Evolutionary conservation across 1,284 basidiomycete species (phyloP).

Genomic region (Naganishia albida): DNA sequence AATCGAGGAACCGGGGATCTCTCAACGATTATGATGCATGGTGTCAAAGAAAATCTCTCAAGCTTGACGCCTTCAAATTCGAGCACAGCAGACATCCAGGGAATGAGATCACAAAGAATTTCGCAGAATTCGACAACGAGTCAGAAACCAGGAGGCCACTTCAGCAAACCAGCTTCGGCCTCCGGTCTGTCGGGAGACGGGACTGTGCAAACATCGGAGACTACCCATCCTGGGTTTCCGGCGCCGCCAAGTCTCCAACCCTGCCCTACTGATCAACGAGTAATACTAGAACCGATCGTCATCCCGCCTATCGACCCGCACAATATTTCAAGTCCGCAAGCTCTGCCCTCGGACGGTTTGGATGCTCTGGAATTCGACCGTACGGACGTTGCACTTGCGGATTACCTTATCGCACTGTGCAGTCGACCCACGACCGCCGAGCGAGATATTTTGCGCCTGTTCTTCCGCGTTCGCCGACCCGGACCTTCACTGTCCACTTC

Average conservation of each 20-base stretch:
- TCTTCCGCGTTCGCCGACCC: neutral
- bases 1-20: neutral
- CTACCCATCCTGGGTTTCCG: neutral
- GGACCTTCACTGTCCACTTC: too few species aligned
- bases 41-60: neutral
- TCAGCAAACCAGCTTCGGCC: neutral
- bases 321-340: neutral
- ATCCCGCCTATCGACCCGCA: neutral
- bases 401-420: conserved; percentile 11
- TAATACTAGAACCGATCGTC: neutral
- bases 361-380: conserved; percentile 8
- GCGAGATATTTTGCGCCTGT: neutral
- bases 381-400: conserved; percentile 8
- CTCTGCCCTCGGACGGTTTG: neutral
- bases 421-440: neutral
- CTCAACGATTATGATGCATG: neutral
- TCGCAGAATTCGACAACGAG: neutral
- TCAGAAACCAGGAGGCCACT: neutral
- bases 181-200: neutral
- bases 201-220: neutral
- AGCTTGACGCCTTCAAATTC: conserved; percentile 22
- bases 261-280: too few species aligned
- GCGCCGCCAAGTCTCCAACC: too few species aligned
- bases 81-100: neutral
- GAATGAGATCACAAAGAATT: neutral